Evolutionary conservation across 2,329 filamentous ascomycete species (phyloP).

Genomic region (Botrytis sinoallii): DNA sequence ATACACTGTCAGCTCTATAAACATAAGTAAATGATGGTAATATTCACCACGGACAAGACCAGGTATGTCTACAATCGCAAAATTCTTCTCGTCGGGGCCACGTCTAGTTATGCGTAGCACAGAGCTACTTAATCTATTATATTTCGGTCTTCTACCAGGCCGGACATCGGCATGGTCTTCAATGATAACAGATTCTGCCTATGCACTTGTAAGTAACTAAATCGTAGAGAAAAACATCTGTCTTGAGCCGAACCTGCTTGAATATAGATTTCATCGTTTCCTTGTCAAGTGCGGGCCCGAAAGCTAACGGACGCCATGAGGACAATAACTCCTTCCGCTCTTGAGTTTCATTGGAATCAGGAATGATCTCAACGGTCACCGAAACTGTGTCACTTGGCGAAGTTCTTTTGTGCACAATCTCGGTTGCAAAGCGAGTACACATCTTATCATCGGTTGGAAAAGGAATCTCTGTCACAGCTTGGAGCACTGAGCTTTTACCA

Average conservation of each 20-base stretch:
- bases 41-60: constrained; percentile 30
- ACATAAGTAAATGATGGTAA: neutral
- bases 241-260: neutral
- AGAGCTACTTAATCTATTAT: constrained; percentile 23
- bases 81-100: constrained; percentile 27
- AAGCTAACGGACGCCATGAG: neutral
- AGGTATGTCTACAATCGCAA: constrained; percentile 34
- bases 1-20: neutral
- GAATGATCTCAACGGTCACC: constrained; percentile 15
- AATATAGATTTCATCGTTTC: constrained; percentile 4
- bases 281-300: constrained; percentile 1
- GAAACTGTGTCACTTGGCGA: constrained; percentile 9
- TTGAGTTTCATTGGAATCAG: constrained; percentile 10
- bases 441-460: constrained; percentile 41
- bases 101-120: constrained; percentile 23
- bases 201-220: neutral
- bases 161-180: neutral
- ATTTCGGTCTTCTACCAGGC: neutral
- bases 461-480: constrained; percentile 39
- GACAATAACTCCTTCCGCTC: constrained; percentile 11
- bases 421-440: constrained; percentile 45
- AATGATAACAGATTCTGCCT: neutral
- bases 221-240: too few species aligned
- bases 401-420: constrained; percentile 41
- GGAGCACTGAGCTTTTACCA: constrained; percentile 39